These are phyloP conservation scores for Clathrospora elynae DNA, from an alignment of 2,329 filamentous ascomycete genomes.

Conservation along the genomic window DNA sequence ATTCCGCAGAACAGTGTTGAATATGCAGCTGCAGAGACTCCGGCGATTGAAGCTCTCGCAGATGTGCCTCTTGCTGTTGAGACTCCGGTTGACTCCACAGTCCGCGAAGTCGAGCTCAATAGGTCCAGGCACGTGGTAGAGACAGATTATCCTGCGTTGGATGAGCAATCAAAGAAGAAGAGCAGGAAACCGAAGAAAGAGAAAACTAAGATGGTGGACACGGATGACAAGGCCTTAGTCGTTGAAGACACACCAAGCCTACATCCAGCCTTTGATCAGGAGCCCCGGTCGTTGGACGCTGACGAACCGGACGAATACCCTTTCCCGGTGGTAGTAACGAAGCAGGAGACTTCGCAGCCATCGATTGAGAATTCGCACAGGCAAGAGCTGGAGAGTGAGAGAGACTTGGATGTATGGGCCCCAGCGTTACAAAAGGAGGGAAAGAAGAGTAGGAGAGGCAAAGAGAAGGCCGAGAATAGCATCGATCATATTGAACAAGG, in stretches of 20 bases:
- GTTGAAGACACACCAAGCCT: conserved; percentile 10
- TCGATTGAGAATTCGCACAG: conserved; percentile 4
- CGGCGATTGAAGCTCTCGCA: conserved; percentile 39
- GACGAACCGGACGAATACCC: conserved; percentile 34
- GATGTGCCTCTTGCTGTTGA: conserved; percentile 43
- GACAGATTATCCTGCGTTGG: no score
- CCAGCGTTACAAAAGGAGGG: conserved; percentile 53
- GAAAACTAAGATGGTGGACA: conserved; percentile 14
- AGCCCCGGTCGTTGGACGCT: conserved; percentile 14
- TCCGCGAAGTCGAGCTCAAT: conserved; percentile 24
- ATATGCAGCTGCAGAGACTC: conserved; percentile 35
- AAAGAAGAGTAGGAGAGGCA: conserved; percentile 43
- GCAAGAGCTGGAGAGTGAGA: conserved; percentile 27
- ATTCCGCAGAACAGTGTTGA: conserved; percentile 39
- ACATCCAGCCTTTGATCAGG: conserved; percentile 24
- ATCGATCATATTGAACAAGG: conserved; percentile 5
- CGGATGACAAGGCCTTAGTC: conserved; percentile 6
- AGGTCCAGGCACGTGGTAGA: no score
- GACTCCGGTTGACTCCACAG: conserved; percentile 32
- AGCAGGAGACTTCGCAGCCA: conserved; percentile 3
- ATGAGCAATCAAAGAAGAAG: conserved; percentile 28
- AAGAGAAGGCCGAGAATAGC: conserved; percentile 29
- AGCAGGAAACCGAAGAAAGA: conserved; percentile 49
- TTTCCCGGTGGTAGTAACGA: conserved; percentile 29
- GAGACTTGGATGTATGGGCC: conserved; percentile 35